These are phyloP conservation scores for Plantago rigida DNA, from an alignment of 305 asterid species.

Conservation along the genomic window DNA sequence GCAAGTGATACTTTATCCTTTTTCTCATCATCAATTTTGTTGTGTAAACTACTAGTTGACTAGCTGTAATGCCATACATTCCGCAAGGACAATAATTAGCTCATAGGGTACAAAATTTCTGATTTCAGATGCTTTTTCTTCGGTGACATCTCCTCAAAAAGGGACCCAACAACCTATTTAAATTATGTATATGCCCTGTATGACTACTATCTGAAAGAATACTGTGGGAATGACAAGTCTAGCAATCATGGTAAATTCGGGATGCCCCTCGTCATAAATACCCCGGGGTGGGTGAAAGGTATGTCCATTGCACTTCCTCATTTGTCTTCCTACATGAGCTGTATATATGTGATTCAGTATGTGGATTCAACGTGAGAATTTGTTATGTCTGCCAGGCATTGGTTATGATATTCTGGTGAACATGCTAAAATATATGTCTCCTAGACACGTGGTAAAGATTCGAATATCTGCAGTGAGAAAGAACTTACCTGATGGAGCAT, in stretches of 20 bases:
- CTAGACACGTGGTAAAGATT: slow-evolving; percentile 76
- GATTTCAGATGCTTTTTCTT: slow-evolving; percentile 79
- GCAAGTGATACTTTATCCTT: too few relatives aligned
- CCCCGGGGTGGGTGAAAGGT: slow-evolving; percentile 98
- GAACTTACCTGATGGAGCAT: slow-evolving; percentile 79
- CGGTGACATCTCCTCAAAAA: slow-evolving; percentile 83
- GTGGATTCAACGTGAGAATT: slow-evolving; percentile 17
- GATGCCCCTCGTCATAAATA: slow-evolving; percentile 80
- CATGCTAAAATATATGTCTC: slow-evolving; percentile 62
- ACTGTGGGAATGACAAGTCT: slow-evolving; percentile 22
- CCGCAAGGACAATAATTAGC: background rate
- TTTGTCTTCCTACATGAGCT: slow-evolving; percentile 13
- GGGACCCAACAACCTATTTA: slow-evolving; percentile 69
- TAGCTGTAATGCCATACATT: too few relatives aligned
- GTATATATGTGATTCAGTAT: slow-evolving; percentile 3
- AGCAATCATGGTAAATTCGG: slow-evolving; percentile 32
- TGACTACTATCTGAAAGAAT: slow-evolving; percentile 52
- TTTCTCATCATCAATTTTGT: too few relatives aligned
- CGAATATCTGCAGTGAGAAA: slow-evolving; percentile 46
- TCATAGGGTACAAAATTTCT: slow-evolving; percentile 1
- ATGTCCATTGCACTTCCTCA: slow-evolving; percentile 19
- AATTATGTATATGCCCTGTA: slow-evolving; percentile 46
- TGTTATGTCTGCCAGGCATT: slow-evolving; percentile 47
- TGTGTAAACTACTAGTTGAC: too few relatives aligned
- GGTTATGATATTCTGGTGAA: slow-evolving; percentile 79